Evolutionary conservation across 1,284 basidiomycete genomes (phyloP), one percentile per base, ranked within the genome.

Genomic region (Apiotrichum porosum): DNA sequence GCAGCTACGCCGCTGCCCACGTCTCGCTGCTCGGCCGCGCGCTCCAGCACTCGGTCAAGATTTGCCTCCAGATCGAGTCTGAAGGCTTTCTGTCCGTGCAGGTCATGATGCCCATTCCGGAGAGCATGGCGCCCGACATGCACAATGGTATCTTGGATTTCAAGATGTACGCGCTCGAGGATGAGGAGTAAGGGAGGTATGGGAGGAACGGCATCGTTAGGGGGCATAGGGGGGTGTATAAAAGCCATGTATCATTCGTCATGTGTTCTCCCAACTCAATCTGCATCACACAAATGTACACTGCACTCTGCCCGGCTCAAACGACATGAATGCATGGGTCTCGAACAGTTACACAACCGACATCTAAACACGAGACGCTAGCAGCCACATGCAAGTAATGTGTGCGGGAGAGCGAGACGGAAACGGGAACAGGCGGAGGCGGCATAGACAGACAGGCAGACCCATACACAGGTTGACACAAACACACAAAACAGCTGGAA

Each of bases 41-140:
- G 3, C 73, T 94, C 42, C 82, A 86, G 57, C 82, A 77, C 44
- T 89, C 88, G 0, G 81, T 83, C 24, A 93, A 93, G 67, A 86
- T 89, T 3, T 92, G 88, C 0, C 68, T 95, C 37, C 80, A 89
- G 36, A 88, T 93, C 24, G 86, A 91, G 57, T 76, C 79, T 17
- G 80, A 82, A 43, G 91, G 91, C 0, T 72, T 92, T 41, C 75
- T 94, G 17, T 85, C 84, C 61, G 72, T 94, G 47, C 91, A 95
- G 62, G 86, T 93, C 68, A 78, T 93, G 61, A 88, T 93, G 78
- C 85, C 87, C 9, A 54, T 72, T 14, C 54, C 58, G 0, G 56
- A 62, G 9, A 49, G 53, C 18, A 44, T 66, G 1, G 75, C 81
- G 4, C 75, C 72, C 44, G 77, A 78, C 43, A 56, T 78, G 62